phyloP scores from a whole-genome alignment of 306 rosid species.

The Herpetospermum pedunculosum region DNA sequence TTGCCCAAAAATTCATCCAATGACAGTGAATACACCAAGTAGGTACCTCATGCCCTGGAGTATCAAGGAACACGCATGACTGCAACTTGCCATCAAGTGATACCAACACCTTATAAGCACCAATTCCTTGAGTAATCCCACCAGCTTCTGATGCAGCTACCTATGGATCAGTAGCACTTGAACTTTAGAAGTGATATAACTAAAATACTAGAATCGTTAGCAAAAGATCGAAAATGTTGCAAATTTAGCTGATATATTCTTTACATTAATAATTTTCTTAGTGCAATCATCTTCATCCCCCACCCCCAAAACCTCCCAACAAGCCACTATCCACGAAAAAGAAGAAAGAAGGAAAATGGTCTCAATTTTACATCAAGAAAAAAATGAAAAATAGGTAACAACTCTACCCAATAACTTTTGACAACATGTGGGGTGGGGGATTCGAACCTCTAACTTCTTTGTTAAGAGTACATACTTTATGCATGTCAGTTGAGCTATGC shows the following conservation, averaged over 20 bases:
- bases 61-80: conserved; percentile 90
- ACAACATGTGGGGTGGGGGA: too few relatives aligned
- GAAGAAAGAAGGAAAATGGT: conserved; percentile 2
- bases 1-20: neutral
- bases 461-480: too few relatives aligned
- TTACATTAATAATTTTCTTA: neutral
- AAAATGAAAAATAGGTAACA: neutral
- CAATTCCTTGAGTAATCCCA: conserved; percentile 98
- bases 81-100: conserved; percentile 73
- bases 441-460: too few relatives aligned
- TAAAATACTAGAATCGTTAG: conserved; percentile 3
- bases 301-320: neutral
- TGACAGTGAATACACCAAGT: neutral
- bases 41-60: conserved; percentile 96
- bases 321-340: neutral
- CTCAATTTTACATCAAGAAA: neutral
- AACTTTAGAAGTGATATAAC: conserved; percentile 12
- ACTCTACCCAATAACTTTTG: conserved; percentile 2
- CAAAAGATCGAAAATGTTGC: neutral
- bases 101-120: conserved; percentile 80
- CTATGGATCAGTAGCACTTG: conserved; percentile 36
- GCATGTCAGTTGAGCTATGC: too few relatives aligned
- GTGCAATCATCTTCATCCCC: neutral
- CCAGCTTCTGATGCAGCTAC: conserved; percentile 99
- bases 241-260: neutral